A percentile compares a stretch with the other conserved stretches of the same genome.
These are phyloP conservation scores for Phytopythium cucurbitacearum DNA, from an alignment of 352 stramenopile genomes.

Conservation along the genomic window DNA sequence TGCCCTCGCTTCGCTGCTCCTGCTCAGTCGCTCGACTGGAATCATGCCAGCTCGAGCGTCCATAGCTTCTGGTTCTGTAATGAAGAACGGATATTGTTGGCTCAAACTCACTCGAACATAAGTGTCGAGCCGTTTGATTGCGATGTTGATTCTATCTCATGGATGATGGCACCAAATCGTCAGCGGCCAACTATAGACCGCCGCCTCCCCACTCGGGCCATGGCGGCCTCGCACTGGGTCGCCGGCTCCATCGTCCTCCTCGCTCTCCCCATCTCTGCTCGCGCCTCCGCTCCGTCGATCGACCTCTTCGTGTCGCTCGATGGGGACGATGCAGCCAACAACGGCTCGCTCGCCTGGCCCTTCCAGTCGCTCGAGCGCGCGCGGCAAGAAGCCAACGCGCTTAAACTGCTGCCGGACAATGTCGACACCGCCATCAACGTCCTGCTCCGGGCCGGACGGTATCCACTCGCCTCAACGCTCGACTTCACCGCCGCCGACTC, in stretches of 20 bases:
- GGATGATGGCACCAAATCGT: too few relatives aligned
- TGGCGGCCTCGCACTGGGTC: too few relatives aligned
- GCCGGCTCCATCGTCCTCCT: neutral
- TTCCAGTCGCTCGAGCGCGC: constrained; percentile 50
- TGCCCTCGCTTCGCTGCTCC: neutral
- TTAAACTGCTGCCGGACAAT: constrained; percentile 18
- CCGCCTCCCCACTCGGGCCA: too few relatives aligned
- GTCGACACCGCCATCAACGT: constrained; percentile 42
- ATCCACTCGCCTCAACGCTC: constrained; percentile 46
- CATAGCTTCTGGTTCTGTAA: too few relatives aligned
- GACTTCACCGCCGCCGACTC: constrained; percentile 48
- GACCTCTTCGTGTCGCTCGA: constrained; percentile 48
- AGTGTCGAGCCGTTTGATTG: too few relatives aligned
- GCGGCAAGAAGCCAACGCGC: constrained; percentile 30
- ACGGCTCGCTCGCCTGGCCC: constrained; percentile 41
- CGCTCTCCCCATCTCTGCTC: constrained; percentile 3
- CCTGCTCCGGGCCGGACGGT: constrained; percentile 46
- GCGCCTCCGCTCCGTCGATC: constrained; percentile 12
- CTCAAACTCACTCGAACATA: too few relatives aligned
- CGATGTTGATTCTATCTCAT: too few relatives aligned
- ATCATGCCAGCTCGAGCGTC: too few relatives aligned
- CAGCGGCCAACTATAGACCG: too few relatives aligned
- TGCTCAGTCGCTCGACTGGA: too few relatives aligned
- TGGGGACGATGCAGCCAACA: constrained; percentile 33
- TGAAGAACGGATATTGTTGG: too few relatives aligned